A percentile compares a stretch with the other conserved stretches of the same genome.
Conservation (phyloP, 1,284 basidiomycete genomes). For the Earliella scabrosa region DNA sequence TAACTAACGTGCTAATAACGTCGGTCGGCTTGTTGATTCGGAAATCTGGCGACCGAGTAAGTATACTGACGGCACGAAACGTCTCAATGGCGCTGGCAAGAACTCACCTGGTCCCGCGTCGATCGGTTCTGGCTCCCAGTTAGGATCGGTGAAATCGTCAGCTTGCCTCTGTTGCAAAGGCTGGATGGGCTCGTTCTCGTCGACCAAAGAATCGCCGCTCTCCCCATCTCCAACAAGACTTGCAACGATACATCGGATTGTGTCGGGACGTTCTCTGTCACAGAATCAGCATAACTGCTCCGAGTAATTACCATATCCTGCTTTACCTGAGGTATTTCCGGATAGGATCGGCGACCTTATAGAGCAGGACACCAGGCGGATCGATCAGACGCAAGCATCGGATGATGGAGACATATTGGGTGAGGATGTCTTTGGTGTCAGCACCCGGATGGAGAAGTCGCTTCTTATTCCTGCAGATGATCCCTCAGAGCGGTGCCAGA, state of each 20-base stretch:
- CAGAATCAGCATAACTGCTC: not conserved
- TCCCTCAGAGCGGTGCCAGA: no score
- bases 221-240: constrained; percentile 88
- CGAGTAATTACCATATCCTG: not conserved
- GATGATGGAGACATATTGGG: constrained; percentile 95
- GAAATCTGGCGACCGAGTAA: no score
- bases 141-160: constrained; percentile 88
- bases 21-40: constrained; percentile 87
- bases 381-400: constrained; percentile 90
- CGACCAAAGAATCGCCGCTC: constrained; percentile 76
- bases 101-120: constrained; percentile 85
- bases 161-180: constrained; percentile 72
- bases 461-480: constrained; percentile 68
- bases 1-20: constrained; percentile 92
- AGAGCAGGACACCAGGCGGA: constrained; percentile 89
- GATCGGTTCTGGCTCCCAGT: constrained; percentile 93
- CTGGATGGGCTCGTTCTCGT: constrained; percentile 79
- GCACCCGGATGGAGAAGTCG: constrained; percentile 96
- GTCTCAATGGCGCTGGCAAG: no score
- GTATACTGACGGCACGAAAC: no score
- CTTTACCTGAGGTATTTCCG: constrained; percentile 80
- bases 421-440: constrained; percentile 90
- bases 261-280: constrained; percentile 81
- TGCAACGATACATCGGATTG: constrained; percentile 91
- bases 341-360: constrained; percentile 91